Evolutionary conservation across 2,329 filamentous ascomycete species (phyloP).

Genomic region (Chaetomium strumarium): DNA sequence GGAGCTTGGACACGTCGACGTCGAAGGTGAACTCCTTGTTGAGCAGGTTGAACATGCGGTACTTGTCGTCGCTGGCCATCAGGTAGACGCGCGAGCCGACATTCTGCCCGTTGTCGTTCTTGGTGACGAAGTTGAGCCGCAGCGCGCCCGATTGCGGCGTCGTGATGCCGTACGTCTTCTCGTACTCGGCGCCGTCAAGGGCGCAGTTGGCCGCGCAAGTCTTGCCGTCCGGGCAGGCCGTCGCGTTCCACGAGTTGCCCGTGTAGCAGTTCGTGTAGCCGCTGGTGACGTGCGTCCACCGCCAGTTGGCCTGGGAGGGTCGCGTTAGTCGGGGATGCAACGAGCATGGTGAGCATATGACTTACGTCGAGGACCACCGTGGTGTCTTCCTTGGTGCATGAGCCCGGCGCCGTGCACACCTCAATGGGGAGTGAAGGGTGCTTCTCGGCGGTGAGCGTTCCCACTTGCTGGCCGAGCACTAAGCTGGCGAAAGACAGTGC

Average conservation of each 20-base stretch:
- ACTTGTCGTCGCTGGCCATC: slow-evolving; percentile 48
- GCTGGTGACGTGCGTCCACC: slow-evolving; percentile 41
- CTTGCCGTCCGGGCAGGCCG: slow-evolving; percentile 36
- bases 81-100: slow-evolving; percentile 50
- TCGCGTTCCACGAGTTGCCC: slow-evolving; percentile 33
- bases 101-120: slow-evolving; percentile 36
- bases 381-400: slow-evolving; percentile 39
- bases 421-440: slow-evolving; percentile 44
- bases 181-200: slow-evolving; percentile 42
- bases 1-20: slow-evolving; percentile 55
- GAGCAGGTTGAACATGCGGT: slow-evolving; percentile 53
- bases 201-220: slow-evolving; percentile 40
- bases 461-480: slow-evolving; percentile 32
- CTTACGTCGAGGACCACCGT: slow-evolving; percentile 41
- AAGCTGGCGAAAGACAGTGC: slow-evolving; percentile 26
- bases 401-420: slow-evolving; percentile 38
- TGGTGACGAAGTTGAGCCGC: slow-evolving; percentile 47
- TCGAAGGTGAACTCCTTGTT: slow-evolving; percentile 60
- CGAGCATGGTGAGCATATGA: not conserved
- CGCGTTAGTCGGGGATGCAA: not conserved
- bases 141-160: slow-evolving; percentile 39
- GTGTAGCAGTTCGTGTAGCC: slow-evolving; percentile 44
- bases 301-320: slow-evolving; percentile 38
- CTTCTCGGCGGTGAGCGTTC: slow-evolving; percentile 35
- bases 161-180: slow-evolving; percentile 42